phyloP scores from a whole-genome alignment of 148 eudicot genomes.

The Polygonum aviculare region DNA sequence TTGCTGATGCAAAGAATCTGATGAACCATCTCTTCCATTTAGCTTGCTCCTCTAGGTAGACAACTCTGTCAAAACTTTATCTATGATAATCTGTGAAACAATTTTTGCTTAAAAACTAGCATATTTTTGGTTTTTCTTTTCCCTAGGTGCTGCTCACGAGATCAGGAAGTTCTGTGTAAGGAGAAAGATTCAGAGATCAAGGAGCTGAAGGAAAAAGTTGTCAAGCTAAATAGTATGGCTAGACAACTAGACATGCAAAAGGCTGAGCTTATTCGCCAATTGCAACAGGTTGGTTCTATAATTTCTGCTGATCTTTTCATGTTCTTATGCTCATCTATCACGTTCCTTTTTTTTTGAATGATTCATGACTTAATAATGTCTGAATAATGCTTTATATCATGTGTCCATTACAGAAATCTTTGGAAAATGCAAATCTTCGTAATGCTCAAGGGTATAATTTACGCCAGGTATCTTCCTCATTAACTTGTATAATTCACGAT shows the following conservation, averaged over 20 bases:
- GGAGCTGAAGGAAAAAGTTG: slow-evolving; percentile 75
- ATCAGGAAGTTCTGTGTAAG: slow-evolving; percentile 66
- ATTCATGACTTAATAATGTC: neutral
- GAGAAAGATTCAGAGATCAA: slow-evolving; percentile 81
- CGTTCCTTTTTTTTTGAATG: neutral
- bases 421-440: slow-evolving; percentile 8
- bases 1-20: slow-evolving; percentile 75
- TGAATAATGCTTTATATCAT: neutral
- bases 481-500: neutral
- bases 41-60: slow-evolving; percentile 80
- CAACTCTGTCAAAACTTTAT: neutral
- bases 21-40: slow-evolving; percentile 83
- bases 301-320: neutral
- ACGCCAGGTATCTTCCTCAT: slow-evolving; percentile 49
- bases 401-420: neutral
- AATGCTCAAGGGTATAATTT: slow-evolving; percentile 36
- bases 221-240: slow-evolving; percentile 34
- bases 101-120: neutral
- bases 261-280: slow-evolving; percentile 49
- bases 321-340: neutral
- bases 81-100: neutral
- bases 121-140: neutral
- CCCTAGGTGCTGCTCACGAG: slow-evolving; percentile 66
- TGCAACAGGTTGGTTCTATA: slow-evolving; percentile 42
- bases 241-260: slow-evolving; percentile 76